These are phyloP conservation scores for Mortierella sp. DNA, from an alignment of 371 early-diverging fungal species.

Conservation along the genomic window DNA sequence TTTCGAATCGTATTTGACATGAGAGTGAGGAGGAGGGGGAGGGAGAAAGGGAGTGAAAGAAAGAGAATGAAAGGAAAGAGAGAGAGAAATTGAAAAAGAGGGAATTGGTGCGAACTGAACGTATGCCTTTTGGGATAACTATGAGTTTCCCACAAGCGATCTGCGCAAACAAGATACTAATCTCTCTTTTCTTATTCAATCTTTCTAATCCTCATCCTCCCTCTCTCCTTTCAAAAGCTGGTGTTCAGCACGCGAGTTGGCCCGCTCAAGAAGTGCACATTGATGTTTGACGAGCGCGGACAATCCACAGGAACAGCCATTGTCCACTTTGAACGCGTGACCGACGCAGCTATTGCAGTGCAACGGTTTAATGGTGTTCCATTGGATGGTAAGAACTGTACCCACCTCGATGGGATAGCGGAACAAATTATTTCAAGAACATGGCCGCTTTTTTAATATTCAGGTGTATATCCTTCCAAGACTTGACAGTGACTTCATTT, in stretches of 20 bases:
- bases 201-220: too few species aligned
- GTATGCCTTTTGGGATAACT: neutral
- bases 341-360: conserved; percentile 64
- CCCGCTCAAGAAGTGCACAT: conserved; percentile 62
- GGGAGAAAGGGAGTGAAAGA: too few species aligned
- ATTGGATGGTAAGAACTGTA: conserved; percentile 70
- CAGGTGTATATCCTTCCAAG: neutral
- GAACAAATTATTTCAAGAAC: neutral
- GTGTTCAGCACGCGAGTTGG: conserved; percentile 61
- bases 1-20: too few species aligned
- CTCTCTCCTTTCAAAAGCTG: conserved; percentile 1
- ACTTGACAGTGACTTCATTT: neutral
- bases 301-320: conserved; percentile 73
- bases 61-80: too few species aligned
- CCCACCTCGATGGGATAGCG: neutral
- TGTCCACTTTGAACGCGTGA: conserved; percentile 62
- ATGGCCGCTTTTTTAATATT: neutral
- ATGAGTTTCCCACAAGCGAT: too few species aligned
- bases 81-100: too few species aligned
- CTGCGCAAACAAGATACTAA: too few species aligned
- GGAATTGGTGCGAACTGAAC: neutral
- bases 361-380: conserved; percentile 70
- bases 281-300: conserved; percentile 72
- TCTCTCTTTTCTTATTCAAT: too few species aligned
- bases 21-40: too few species aligned